Conservation (phyloP, 2,329 filamentous ascomycete species). For the Botrytis galanthina region DNA sequence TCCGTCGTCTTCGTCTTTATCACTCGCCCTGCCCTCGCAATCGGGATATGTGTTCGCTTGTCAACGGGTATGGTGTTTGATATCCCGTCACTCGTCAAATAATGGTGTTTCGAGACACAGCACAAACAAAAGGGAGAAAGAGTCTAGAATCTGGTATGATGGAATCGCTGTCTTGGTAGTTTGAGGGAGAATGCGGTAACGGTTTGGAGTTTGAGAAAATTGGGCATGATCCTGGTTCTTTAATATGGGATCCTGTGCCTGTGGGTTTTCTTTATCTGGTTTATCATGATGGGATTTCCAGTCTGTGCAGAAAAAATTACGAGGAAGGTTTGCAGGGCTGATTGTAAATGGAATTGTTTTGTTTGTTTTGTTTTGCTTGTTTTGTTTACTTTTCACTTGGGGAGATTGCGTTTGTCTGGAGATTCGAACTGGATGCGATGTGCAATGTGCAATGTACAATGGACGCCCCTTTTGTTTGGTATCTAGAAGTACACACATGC, state of each 20-base stretch:
- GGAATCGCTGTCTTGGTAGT: neutral
- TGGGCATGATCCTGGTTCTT: slow-evolving; percentile 5
- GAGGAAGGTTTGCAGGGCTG: neutral
- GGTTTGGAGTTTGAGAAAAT: neutral
- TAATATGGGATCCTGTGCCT: slow-evolving; percentile 5
- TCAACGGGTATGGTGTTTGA: neutral
- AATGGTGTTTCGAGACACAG: slow-evolving; percentile 3
- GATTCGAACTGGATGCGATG: slow-evolving; percentile 3
- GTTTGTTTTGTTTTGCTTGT: neutral
- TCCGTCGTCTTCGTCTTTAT: neutral
- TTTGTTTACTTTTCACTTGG: neutral
- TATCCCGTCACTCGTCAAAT: neutral
- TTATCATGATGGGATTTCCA: slow-evolving; percentile 9
- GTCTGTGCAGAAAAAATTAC: slow-evolving; percentile 15
- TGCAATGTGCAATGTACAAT: slow-evolving; percentile 12
- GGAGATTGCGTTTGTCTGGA: neutral
- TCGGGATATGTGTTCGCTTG: slow-evolving; percentile 12
- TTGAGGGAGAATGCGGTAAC: slow-evolving; percentile 3
- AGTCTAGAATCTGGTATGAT: neutral
- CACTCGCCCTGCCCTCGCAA: neutral
- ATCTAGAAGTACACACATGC: slow-evolving; percentile 29
- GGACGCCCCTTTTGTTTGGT: slow-evolving; percentile 24
- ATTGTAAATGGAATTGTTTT: neutral
- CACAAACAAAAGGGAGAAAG: neutral
- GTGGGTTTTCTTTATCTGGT: slow-evolving; percentile 11